Percentiles rank a stretch among this genome's conserved stretches.
phyloP scores from a whole-genome alignment of 2,329 filamentous ascomycete genomes.

The Cordyceps tenuipes region DNA sequence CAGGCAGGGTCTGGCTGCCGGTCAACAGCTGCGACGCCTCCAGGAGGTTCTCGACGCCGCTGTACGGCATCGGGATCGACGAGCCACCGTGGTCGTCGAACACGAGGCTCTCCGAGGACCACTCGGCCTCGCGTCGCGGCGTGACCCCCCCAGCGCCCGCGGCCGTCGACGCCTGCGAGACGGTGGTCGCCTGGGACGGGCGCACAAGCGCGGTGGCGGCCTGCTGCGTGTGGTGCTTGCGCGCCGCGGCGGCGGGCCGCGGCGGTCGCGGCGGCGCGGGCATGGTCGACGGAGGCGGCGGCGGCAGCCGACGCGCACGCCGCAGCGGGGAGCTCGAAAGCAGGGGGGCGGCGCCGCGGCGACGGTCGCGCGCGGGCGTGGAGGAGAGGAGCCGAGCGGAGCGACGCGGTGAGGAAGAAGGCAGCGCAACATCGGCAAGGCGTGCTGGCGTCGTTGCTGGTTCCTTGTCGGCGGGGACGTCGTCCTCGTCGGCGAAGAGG shows the following conservation, averaged over 20 bases:
- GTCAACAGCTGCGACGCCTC: constrained; percentile 39
- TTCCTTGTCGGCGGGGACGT: not conserved
- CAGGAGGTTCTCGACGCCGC: not conserved
- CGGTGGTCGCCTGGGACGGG: constrained; percentile 30
- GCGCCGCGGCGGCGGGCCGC: not conserved
- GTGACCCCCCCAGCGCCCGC: not conserved
- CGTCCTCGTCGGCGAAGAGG: constrained; percentile 27
- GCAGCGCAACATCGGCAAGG: constrained; percentile 4
- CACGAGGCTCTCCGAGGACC: constrained; percentile 11
- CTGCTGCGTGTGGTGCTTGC: not conserved
- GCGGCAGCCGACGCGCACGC: not conserved
- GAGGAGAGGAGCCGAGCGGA: not conserved
- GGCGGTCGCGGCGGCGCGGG: constrained; percentile 13
- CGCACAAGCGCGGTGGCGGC: constrained; percentile 12
- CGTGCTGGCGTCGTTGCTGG: not conserved
- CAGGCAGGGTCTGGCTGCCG: constrained; percentile 45
- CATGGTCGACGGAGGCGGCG: constrained; percentile 15
- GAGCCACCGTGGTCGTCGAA: constrained; percentile 21
- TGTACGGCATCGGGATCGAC: constrained; percentile 12
- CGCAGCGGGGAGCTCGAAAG: constrained; percentile 12
- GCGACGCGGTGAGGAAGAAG: constrained; percentile 9
- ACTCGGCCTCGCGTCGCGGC: not conserved
- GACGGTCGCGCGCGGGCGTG: not conserved
- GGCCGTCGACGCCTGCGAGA: constrained; percentile 25
- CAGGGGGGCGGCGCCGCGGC: not conserved